Evolutionary conservation across 345 rosid genomes (phyloP).

Genomic region (Camelina sativa): DNA sequence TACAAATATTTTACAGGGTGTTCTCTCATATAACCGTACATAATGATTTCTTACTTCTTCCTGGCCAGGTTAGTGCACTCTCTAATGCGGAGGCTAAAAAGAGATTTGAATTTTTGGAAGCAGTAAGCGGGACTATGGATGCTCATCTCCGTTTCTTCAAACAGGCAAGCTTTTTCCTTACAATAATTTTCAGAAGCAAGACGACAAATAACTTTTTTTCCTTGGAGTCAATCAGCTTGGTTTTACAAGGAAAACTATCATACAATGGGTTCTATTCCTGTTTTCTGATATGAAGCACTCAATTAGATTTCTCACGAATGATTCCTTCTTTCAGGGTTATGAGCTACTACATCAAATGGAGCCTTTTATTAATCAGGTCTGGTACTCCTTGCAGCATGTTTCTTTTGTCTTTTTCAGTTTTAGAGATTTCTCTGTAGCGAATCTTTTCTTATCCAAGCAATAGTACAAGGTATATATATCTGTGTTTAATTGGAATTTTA

Average conservation of each 20-base stretch:
- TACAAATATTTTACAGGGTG: background rate
- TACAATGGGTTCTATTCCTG: background rate
- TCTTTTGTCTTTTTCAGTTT: background rate
- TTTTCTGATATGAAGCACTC: background rate
- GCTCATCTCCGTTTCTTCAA: conserved; percentile 77
- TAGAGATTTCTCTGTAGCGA: background rate
- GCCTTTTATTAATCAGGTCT: conserved; percentile 80
- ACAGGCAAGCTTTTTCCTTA: conserved; percentile 51
- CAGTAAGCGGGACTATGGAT: conserved; percentile 73
- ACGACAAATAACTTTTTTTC: background rate
- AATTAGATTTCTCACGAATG: conserved; percentile 19
- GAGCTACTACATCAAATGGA: conserved; percentile 80
- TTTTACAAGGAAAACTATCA: conserved; percentile 11
- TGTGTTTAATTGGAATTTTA: conserved; percentile 21
- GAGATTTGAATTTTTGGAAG: conserved; percentile 71
- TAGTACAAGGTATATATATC: background rate
- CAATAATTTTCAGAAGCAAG: conserved; percentile 21
- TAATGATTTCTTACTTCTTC: conserved; percentile 29
- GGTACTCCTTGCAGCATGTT: conserved; percentile 14
- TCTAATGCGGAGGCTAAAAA: conserved; percentile 71
- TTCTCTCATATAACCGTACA: background rate
- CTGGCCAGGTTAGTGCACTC: conserved; percentile 63
- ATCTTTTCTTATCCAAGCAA: conserved; percentile 8
- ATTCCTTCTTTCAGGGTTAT: conserved; percentile 59
- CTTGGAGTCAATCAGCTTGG: conserved; percentile 5